These are phyloP conservation scores for Fonsecaea nubica DNA, from an alignment of 2,329 filamentous ascomycete species.

Conservation along the genomic window DNA sequence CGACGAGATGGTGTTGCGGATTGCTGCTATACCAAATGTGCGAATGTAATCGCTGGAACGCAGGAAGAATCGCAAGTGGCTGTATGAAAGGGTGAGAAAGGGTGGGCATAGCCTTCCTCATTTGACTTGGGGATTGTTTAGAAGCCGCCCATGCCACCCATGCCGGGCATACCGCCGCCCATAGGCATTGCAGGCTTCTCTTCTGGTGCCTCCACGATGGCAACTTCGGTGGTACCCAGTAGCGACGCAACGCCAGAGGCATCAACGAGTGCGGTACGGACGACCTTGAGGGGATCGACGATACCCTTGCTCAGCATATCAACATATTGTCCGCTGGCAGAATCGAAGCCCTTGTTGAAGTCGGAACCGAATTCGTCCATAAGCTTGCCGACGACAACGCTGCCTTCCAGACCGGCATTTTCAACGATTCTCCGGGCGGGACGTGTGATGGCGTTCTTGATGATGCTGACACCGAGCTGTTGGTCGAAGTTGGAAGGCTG, in stretches of 20 bases:
- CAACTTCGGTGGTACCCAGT: conserved; percentile 96
- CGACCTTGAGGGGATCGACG: conserved; percentile 98
- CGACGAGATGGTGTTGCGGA: background rate
- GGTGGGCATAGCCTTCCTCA: conserved; percentile 6
- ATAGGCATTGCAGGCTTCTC: conserved; percentile 74
- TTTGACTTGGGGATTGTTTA: conserved; percentile 15
- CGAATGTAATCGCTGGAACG: conserved; percentile 34
- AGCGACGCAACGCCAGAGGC: conserved; percentile 95
- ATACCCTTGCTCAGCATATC: conserved; percentile 98
- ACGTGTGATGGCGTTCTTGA: conserved; percentile 97
- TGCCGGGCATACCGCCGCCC: conserved; percentile 62
- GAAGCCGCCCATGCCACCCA: conserved; percentile 36
- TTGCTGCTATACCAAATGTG: conserved; percentile 19
- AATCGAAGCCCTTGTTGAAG: conserved; percentile 99
- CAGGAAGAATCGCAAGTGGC: conserved; percentile 31
- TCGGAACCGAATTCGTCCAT: conserved; percentile 88
- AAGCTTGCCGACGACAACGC: conserved; percentile 96
- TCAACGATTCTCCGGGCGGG: conserved; percentile 95
- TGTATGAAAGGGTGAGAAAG: conserved; percentile 5
- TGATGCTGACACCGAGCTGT: conserved; percentile 95
- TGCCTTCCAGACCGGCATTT: conserved; percentile 95
- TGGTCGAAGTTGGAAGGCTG: conserved; percentile 98
- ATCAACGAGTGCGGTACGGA: conserved; percentile 92
- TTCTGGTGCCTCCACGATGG: conserved; percentile 93
- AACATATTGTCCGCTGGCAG: conserved; percentile 94